phyloP scores from a whole-genome alignment of 768 basidiomycete species.

The Dacryopinax primogenitus region DNA sequence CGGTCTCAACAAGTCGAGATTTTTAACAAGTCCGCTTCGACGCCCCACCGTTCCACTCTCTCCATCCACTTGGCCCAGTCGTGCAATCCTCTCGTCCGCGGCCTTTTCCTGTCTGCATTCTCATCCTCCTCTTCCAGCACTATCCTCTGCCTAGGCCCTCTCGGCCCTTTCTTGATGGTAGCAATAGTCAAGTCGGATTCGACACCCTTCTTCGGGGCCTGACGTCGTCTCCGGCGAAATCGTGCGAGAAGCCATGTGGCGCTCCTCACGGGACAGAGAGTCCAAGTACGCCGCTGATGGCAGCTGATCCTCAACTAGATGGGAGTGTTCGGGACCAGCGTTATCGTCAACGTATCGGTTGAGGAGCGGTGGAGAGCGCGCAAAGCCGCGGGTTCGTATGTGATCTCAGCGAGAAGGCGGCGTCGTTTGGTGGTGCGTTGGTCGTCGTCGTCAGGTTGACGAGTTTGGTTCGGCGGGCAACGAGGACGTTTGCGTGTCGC shows the following conservation, averaged over 20 bases:
- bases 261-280: too few relatives aligned
- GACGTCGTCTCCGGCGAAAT: not conserved
- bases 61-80: not conserved
- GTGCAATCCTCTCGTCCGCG: not conserved
- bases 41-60: not conserved
- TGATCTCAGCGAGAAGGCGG: not conserved
- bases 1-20: not conserved
- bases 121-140: too few relatives aligned
- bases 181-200: too few relatives aligned
- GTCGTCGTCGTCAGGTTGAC: not conserved
- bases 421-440: not conserved
- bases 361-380: not conserved
- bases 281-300: too few relatives aligned
- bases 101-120: too few relatives aligned
- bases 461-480: too few relatives aligned
- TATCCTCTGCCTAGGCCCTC: too few relatives aligned
- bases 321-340: too few relatives aligned
- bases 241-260: not conserved
- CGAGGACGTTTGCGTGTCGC: not conserved
- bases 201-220: not conserved
- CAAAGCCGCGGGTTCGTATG: not conserved
- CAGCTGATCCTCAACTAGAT: too few relatives aligned
- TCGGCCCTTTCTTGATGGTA: too few relatives aligned
- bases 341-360: not conserved
- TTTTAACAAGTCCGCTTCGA: not conserved